phyloP scores from a whole-genome alignment of 306 rosid species.

The Vigna reflexopilosa region DNA sequence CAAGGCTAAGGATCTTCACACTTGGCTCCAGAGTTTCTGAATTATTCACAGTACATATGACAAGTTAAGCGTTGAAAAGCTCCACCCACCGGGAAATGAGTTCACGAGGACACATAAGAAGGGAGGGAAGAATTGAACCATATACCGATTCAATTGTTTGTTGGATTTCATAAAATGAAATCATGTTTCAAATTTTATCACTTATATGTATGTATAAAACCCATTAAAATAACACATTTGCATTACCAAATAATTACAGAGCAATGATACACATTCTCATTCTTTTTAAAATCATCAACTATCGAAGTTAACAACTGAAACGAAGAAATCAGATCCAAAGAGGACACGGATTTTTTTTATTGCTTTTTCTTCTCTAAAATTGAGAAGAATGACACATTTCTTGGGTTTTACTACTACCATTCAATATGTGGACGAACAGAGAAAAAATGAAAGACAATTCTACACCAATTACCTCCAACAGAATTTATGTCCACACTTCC shows the following conservation, averaged over 20 bases:
- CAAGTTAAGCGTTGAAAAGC: constrained; percentile 6
- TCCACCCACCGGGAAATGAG: constrained; percentile 19
- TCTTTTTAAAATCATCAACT: background rate
- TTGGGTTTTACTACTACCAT: constrained; percentile 13
- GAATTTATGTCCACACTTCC: constrained; percentile 86
- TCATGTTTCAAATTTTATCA: background rate
- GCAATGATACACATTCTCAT: too few species aligned
- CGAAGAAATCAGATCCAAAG: constrained; percentile 24
- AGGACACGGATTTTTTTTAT: background rate
- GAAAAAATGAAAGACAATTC: constrained; percentile 5
- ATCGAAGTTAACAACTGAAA: background rate
- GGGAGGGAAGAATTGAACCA: constrained; percentile 3
- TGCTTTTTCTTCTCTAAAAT: background rate
- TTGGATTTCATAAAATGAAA: constrained; percentile 38
- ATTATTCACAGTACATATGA: constrained; percentile 21
- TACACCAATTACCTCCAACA: constrained; percentile 72
- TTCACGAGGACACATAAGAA: constrained; percentile 8
- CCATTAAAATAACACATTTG: constrained; percentile 23
- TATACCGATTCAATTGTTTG: constrained; percentile 20
- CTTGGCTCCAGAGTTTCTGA: constrained; percentile 88
- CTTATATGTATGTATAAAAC: background rate
- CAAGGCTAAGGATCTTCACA: constrained; percentile 87
- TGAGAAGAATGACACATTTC: background rate
- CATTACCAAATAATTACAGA: constrained; percentile 18
- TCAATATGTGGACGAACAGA: constrained; percentile 1